Conservation (phyloP, 768 basidiomycete genomes). For the Termitomyces sp. region DNA sequence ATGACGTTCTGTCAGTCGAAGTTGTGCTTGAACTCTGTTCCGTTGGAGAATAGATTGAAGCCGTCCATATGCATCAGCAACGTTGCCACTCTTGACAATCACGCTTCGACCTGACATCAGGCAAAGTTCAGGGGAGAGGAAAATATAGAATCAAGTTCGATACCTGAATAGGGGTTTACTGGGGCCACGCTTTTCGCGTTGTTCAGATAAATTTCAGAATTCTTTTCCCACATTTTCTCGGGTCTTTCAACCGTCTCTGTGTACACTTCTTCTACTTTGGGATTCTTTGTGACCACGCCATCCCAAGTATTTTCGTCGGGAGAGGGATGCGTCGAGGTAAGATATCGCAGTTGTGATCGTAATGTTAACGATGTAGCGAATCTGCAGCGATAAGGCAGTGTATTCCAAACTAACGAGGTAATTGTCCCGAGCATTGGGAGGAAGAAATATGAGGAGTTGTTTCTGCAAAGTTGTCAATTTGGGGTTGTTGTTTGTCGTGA, state of each 20-base stretch:
- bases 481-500: slow-evolving; percentile 6
- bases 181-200: slow-evolving; percentile 22
- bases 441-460: neutral
- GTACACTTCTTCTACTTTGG: neutral
- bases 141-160: neutral
- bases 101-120: slow-evolving; percentile 54
- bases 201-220: slow-evolving; percentile 20
- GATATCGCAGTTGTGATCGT: slow-evolving; percentile 2
- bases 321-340: neutral
- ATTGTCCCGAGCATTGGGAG: slow-evolving; percentile 8
- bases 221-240: slow-evolving; percentile 35
- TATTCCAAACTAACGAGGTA: slow-evolving; percentile 6
- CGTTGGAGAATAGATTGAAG: slow-evolving; percentile 45
- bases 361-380: neutral
- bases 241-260: neutral
- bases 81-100: slow-evolving; percentile 32
- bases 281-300: neutral
- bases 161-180: slow-evolving; percentile 51
- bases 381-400: neutral
- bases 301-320: neutral
- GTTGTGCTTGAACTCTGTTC: slow-evolving; percentile 51
- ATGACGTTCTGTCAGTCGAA: slow-evolving; percentile 52
- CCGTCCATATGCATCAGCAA: slow-evolving; percentile 40
- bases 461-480: slow-evolving; percentile 6
- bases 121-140: neutral